Base-by-base conservation (phyloP, 176 grass and related monocot genomes). In the maize (Zea mays) region DNA sequence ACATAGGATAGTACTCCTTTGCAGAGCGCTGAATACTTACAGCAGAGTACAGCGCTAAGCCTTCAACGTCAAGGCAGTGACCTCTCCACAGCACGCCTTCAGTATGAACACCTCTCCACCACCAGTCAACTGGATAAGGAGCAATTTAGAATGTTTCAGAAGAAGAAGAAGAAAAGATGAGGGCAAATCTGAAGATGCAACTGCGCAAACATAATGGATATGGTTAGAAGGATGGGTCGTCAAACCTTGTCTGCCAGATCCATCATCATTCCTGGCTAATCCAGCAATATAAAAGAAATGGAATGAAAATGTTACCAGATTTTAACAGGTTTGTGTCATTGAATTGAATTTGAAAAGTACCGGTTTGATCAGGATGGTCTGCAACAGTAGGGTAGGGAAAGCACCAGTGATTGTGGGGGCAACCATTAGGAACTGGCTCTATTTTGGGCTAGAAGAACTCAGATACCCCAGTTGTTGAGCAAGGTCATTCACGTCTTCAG, bases 391-490 rank as follows among this genome's bases (percentile, higher is more conserved):
- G 37, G 8, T 69, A 55, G 34, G 37, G 71, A 75, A 84, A 84
- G 86, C 65, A 70, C 56, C 54, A 70, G 71, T 56, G 37, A 79
- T 80, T 80, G 81, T 70, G 62, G 44, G 70, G 55, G 41, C 84
- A 74, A 84, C 38, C 58, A 60, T 54, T 72, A 77, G 3, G 27
- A 63, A 83, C 67, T 34, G 72, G 79, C 62, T 84, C 80, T 86
- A 89, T 41, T 89, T 74, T 65, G 80, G 83, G 42, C 83, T 86
- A 71, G 65, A 85, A 72, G 87, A 87, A 80, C 45, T 93, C 72
- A 97, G 86, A 74, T 89, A 91, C 65, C 91, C 89, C 76, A 93
- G 75, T 40, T 82, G 77, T 21, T 81, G 85, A 55, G 74, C 88
- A 59, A 90, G 76, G 35, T 67, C 68, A 38, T 89, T 70, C 0